These are phyloP conservation scores for Fraxinus albicans DNA, from an alignment of 305 asterid genomes.

Conservation along the genomic window DNA sequence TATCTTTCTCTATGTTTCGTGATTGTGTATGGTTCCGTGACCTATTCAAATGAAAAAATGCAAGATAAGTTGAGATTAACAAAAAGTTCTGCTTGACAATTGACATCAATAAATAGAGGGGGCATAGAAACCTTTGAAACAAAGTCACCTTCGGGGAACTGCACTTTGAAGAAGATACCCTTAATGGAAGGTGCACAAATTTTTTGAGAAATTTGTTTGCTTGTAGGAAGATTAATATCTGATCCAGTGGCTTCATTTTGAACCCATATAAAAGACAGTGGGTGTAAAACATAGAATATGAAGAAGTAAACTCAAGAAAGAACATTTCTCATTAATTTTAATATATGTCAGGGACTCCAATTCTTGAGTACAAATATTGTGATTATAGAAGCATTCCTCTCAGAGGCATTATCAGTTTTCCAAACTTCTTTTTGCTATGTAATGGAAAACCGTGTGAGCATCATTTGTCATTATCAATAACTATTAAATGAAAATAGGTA, in stretches of 20 bases:
- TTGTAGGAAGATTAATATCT: constrained; percentile 16
- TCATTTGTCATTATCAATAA: not conserved
- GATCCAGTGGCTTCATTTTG: constrained; percentile 16
- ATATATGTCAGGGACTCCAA: not conserved
- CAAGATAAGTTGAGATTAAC: constrained; percentile 11
- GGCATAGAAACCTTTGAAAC: constrained; percentile 42
- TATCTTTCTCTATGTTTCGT: constrained; percentile 66
- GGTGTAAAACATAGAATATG: not conserved
- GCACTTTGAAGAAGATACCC: constrained; percentile 33
- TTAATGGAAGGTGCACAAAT: constrained; percentile 5
- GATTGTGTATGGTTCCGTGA: constrained; percentile 58
- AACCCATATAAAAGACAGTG: constrained; percentile 24
- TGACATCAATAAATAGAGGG: not conserved
- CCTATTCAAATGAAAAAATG: constrained; percentile 27
- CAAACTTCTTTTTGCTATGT: not conserved
- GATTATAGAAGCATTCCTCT: too few species aligned
- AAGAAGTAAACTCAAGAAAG: constrained; percentile 1
- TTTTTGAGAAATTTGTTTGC: constrained; percentile 13
- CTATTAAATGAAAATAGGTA: too few species aligned
- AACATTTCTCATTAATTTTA: not conserved
- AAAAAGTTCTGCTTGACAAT: not conserved
- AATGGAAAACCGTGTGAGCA: not conserved
- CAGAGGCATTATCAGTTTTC: not conserved
- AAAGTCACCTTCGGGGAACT: constrained; percentile 34
- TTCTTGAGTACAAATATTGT: too few species aligned